Evolutionary conservation across 1,284 basidiomycete species (phyloP).

Genomic region (Agaricales sp.): DNA sequence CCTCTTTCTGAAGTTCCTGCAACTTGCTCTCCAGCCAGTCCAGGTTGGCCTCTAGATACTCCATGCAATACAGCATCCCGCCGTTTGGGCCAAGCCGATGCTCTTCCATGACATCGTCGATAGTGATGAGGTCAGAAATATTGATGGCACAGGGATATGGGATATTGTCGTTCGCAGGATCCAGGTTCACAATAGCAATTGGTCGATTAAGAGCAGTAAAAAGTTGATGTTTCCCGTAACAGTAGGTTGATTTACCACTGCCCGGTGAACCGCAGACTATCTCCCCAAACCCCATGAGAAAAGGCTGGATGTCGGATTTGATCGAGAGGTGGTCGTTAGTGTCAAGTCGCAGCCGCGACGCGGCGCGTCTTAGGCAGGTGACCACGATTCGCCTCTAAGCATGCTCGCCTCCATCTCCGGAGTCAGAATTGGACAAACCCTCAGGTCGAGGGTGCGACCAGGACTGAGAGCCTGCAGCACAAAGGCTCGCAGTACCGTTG

Average conservation of each 20-base stretch:
- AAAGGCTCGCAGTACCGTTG: constrained; percentile 12
- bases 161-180: constrained; percentile 87
- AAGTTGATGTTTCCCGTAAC: constrained; percentile 88
- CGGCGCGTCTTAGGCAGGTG: no score
- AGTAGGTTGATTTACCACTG: constrained; percentile 91
- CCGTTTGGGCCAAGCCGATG: constrained; percentile 92
- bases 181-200: constrained; percentile 88
- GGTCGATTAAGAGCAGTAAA: constrained; percentile 81
- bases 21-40: constrained; percentile 87
- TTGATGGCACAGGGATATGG: constrained; percentile 89
- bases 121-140: constrained; percentile 80
- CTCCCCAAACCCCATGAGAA: constrained; percentile 72
- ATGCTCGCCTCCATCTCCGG: no score
- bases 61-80: constrained; percentile 95
- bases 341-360: not conserved
- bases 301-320: constrained; percentile 1
- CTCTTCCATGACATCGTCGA: constrained; percentile 83
- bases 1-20: constrained; percentile 55
- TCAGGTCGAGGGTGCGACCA: not conserved
- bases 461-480: constrained; percentile 24
- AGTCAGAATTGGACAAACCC: no score
- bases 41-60: constrained; percentile 91
- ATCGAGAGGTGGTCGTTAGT: no score
- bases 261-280: constrained; percentile 90
- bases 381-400: no score